phyloP scores from a whole-genome alignment of 495 filamentous ascomycete species.

The Evernia prunastri region DNA sequence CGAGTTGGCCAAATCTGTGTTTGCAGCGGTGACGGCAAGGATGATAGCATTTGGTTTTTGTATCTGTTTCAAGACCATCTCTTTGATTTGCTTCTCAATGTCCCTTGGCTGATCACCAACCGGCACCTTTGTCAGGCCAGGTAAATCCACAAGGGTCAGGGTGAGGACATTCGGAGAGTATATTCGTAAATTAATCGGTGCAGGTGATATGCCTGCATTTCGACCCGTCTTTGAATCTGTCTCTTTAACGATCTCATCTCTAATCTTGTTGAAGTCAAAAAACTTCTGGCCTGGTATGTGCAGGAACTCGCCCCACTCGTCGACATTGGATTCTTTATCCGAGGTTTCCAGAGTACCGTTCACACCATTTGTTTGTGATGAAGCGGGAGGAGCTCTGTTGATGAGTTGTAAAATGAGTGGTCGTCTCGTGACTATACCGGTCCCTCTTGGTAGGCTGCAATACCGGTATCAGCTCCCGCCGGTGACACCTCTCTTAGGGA shows the following conservation, averaged over 20 bases:
- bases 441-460: slow-evolving; percentile 86
- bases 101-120: slow-evolving; percentile 98
- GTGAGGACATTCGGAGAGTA: slow-evolving; percentile 98
- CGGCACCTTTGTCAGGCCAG: slow-evolving; percentile 94
- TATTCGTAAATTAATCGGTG: slow-evolving; percentile 94
- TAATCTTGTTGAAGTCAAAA: slow-evolving; percentile 98
- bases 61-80: slow-evolving; percentile 99
- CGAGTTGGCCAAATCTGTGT: slow-evolving; percentile 96
- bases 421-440: slow-evolving; percentile 93
- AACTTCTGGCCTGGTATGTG: slow-evolving; percentile 98
- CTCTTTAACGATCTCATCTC: slow-evolving; percentile 95
- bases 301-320: slow-evolving; percentile 99
- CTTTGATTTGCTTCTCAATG: slow-evolving; percentile 93
- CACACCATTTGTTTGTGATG: slow-evolving; percentile 66
- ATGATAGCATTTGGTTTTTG: slow-evolving; percentile 98
- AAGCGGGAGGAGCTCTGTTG: slow-evolving; percentile 60
- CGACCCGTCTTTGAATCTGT: slow-evolving; percentile 93
- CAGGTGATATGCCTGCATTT: slow-evolving; percentile 93
- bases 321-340: slow-evolving; percentile 80
- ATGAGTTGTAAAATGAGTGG: slow-evolving; percentile 97
- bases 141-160: slow-evolving; percentile 93
- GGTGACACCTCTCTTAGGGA: slow-evolving; percentile 14
- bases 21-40: slow-evolving; percentile 90
- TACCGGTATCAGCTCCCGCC: slow-evolving; percentile 21
- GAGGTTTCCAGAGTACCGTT: slow-evolving; percentile 61